A percentile compares a stretch with the other conserved stretches of the same genome.
Conservation (phyloP, 257 asterid genomes). For the Phtheirospermum japonicum region DNA sequence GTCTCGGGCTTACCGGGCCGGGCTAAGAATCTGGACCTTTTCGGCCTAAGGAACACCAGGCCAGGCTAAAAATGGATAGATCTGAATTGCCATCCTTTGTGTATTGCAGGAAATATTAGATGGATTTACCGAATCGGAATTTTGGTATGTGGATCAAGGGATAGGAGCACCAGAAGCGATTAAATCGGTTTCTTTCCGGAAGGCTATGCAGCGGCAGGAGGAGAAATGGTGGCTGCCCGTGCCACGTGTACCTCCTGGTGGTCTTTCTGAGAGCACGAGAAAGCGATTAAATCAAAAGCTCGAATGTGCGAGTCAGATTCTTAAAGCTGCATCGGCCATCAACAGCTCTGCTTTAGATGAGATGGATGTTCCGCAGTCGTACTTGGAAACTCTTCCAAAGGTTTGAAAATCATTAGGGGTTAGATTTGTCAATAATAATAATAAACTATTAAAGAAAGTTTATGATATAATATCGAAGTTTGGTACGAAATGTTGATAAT, state of each 20-base stretch:
- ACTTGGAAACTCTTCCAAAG: slow-evolving; percentile 88
- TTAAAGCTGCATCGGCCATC: slow-evolving; percentile 85
- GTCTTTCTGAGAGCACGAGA: slow-evolving; percentile 64
- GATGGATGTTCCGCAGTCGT: slow-evolving; percentile 93
- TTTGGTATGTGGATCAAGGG: slow-evolving; percentile 96
- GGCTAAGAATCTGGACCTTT: no score
- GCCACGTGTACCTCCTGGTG: slow-evolving; percentile 80
- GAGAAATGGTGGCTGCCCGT: slow-evolving; percentile 99
- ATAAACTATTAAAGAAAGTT: not conserved
- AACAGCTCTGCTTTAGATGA: slow-evolving; percentile 71
- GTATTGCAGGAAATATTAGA: slow-evolving; percentile 71
- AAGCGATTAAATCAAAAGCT: slow-evolving; percentile 60
- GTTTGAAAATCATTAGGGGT: slow-evolving; percentile 33
- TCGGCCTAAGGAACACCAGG: not conserved
- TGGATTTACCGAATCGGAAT: slow-evolving; percentile 68
- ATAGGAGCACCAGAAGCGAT: slow-evolving; percentile 56
- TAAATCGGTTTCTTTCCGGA: slow-evolving; percentile 63
- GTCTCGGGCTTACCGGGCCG: not conserved
- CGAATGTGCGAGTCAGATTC: slow-evolving; percentile 83
- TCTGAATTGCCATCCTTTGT: not conserved
- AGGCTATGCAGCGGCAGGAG: slow-evolving; percentile 65
- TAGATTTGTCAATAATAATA: not conserved
- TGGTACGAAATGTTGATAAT: not conserved
- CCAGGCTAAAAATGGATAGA: not conserved
- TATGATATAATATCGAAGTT: not conserved